A percentile compares a stretch with the other conserved stretches of the same genome.
Conservation (phyloP, 129 eudicot genomes). For the Saposhnikovia divaricata region DNA sequence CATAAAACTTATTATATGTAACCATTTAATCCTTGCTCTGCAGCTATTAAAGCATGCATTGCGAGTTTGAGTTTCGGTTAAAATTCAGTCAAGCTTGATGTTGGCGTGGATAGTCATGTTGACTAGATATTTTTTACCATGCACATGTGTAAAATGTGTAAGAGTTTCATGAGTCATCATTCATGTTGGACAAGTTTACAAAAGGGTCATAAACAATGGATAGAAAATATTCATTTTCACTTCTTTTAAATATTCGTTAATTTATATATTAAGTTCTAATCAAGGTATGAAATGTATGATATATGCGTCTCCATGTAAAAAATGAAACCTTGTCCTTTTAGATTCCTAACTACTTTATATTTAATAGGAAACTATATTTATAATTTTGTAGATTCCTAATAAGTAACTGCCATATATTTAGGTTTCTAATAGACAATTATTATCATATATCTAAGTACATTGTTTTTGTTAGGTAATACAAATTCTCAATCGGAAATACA, state of each 20-base stretch:
- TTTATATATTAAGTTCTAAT: too few species aligned
- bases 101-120: neutral
- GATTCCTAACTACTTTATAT: neutral
- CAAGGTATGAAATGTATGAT: neutral
- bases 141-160: neutral
- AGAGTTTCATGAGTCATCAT: neutral
- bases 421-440: neutral
- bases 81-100: too few species aligned
- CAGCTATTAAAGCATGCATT: too few species aligned
- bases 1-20: too few species aligned
- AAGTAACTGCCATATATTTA: too few species aligned
- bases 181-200: neutral
- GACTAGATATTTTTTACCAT: neutral
- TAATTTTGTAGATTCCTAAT: neutral
- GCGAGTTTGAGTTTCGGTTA: too few species aligned
- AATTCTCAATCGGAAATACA: neutral
- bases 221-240: too few species aligned
- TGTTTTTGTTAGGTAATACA: too few species aligned
- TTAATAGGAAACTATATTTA: neutral
- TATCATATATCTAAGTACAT: too few species aligned
- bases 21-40: too few species aligned
- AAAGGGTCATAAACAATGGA: neutral
- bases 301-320: neutral
- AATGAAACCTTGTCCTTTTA: neutral
- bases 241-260: too few species aligned